Conservation (phyloP, 495 filamentous ascomycete genomes). For the Recurvomyces mirabilis region DNA sequence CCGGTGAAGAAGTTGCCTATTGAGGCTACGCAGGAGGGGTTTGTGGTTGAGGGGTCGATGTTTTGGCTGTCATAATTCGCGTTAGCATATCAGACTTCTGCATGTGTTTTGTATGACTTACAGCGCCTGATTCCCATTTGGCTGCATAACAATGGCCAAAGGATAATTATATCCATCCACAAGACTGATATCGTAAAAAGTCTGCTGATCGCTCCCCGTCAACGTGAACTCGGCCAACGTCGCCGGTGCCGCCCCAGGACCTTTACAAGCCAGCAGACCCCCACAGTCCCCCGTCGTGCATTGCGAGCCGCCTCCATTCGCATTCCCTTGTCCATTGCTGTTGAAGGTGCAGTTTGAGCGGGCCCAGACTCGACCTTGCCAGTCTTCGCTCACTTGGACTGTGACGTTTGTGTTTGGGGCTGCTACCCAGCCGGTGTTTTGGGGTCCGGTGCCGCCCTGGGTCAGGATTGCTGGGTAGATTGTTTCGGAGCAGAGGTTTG, state of each 20-base stretch:
- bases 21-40: slow-evolving; percentile 59
- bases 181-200: slow-evolving; percentile 73
- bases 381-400: slow-evolving; percentile 52
- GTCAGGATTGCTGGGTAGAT: slow-evolving; percentile 64
- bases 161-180: slow-evolving; percentile 80
- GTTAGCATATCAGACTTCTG: too few relatives aligned
- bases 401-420: slow-evolving; percentile 36
- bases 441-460: slow-evolving; percentile 52
- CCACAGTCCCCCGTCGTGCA: slow-evolving; percentile 67
- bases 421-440: slow-evolving; percentile 53
- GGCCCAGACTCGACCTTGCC: slow-evolving; percentile 73
- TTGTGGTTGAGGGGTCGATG: slow-evolving; percentile 63
- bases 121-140: slow-evolving; percentile 42
- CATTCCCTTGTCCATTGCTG: slow-evolving; percentile 37
- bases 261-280: slow-evolving; percentile 51
- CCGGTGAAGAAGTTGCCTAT: slow-evolving; percentile 42
- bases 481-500: slow-evolving; percentile 54
- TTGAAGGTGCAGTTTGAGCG: slow-evolving; percentile 71
- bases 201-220: slow-evolving; percentile 44
- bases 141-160: slow-evolving; percentile 50
- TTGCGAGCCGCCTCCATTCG: too few relatives aligned
- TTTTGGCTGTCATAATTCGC: too few relatives aligned
- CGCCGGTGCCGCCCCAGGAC: slow-evolving; percentile 51
- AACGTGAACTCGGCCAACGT: slow-evolving; percentile 71
- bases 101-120: too few relatives aligned